Percentiles rank a stretch among this genome's conserved stretches.
Evolutionary conservation across 2,329 filamentous ascomycete genomes (phyloP).

Genomic region (Xylariaceae sp.): DNA sequence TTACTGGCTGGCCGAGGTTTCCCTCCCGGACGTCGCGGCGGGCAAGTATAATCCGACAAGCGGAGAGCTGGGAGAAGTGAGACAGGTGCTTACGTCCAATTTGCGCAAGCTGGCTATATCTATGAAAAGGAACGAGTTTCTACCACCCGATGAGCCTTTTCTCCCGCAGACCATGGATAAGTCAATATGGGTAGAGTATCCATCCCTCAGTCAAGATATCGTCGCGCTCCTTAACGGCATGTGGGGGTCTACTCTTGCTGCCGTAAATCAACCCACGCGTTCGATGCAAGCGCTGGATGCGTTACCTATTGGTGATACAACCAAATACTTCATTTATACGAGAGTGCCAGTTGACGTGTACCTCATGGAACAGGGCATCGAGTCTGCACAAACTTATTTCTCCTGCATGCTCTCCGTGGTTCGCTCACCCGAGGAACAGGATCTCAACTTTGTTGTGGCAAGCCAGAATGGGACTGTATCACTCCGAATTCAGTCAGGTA

Average conservation of each 20-base stretch:
- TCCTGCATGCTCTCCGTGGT: conserved; percentile 73
- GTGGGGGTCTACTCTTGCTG: conserved; percentile 47
- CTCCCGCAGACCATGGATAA: conserved; percentile 77
- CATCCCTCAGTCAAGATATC: conserved; percentile 66
- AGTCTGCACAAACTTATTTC: conserved; percentile 63
- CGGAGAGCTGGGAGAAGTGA: conserved; percentile 48
- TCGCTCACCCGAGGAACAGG: conserved; percentile 63
- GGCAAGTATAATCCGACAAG: conserved; percentile 41
- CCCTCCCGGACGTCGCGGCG: conserved; percentile 47
- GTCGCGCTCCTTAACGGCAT: conserved; percentile 64
- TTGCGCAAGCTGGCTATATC: conserved; percentile 72
- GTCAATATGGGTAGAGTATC: conserved; percentile 77
- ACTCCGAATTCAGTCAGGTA: conserved; percentile 65
- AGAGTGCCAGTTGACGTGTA: conserved; percentile 71
- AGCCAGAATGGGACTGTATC: conserved; percentile 78
- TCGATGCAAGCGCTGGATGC: conserved; percentile 58
- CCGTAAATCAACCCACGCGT: conserved; percentile 44
- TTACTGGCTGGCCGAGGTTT: conserved; percentile 69
- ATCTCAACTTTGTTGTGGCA: conserved; percentile 67
- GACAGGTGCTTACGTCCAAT: conserved; percentile 57
- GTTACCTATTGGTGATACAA: conserved; percentile 73
- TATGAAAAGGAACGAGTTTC: conserved; percentile 77
- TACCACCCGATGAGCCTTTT: conserved; percentile 64
- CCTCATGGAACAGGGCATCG: conserved; percentile 67
- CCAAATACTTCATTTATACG: conserved; percentile 71